Evolutionary conservation across 2,329 filamentous ascomycete species (phyloP).

Genomic region (Sporothrix pallida): DNA sequence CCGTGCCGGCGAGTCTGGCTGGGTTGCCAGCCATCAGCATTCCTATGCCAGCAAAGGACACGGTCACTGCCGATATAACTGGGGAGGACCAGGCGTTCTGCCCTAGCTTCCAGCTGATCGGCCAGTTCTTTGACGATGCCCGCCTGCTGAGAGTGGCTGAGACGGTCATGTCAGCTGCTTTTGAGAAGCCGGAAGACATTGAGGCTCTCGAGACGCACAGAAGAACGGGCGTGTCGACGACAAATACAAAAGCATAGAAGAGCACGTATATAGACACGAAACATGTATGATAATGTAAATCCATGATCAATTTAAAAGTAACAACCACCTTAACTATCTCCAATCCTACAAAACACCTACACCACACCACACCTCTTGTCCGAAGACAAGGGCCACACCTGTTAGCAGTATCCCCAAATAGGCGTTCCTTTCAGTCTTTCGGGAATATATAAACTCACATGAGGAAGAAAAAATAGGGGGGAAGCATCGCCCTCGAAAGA

Average conservation of each 20-base stretch:
- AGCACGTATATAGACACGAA: neutral
- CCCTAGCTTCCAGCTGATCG: slow-evolving; percentile 75
- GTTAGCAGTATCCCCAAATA: slow-evolving; percentile 36
- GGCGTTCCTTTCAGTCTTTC: slow-evolving; percentile 25
- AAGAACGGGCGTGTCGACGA: slow-evolving; percentile 24
- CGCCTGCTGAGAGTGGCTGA: slow-evolving; percentile 65
- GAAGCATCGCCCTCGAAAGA: slow-evolving; percentile 40
- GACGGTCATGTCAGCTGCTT: slow-evolving; percentile 45
- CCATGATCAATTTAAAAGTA: neutral
- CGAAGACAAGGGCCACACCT: neutral
- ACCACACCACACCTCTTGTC: slow-evolving; percentile 11
- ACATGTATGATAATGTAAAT: slow-evolving; percentile 13
- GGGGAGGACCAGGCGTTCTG: slow-evolving; percentile 26
- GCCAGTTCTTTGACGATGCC: slow-evolving; percentile 79
- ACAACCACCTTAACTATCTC: neutral
- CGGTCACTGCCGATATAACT: slow-evolving; percentile 24
- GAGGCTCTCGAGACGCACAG: slow-evolving; percentile 31
- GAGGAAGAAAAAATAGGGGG: slow-evolving; percentile 34
- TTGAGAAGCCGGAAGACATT: slow-evolving; percentile 30
- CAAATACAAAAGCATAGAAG: neutral
- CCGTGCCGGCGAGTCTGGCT: slow-evolving; percentile 90
- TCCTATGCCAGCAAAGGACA: slow-evolving; percentile 58
- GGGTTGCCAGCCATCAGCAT: slow-evolving; percentile 88
- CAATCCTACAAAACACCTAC: neutral
- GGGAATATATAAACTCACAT: slow-evolving; percentile 26